These are phyloP conservation scores for Globisporangium sylvaticum DNA, from an alignment of 352 stramenopile genomes.

Conservation along the genomic window DNA sequence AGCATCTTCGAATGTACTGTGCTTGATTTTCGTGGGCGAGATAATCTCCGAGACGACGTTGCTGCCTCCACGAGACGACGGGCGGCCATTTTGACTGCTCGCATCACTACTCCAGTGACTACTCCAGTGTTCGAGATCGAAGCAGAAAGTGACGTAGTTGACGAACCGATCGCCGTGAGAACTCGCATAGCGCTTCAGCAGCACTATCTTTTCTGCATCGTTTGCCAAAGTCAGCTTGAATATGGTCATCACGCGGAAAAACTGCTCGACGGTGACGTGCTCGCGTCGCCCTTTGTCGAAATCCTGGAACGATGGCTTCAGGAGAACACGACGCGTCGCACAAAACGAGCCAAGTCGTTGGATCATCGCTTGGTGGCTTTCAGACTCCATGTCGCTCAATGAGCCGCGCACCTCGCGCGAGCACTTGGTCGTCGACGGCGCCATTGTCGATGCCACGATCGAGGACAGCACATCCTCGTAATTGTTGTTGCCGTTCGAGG, in stretches of 20 bases:
- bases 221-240: constrained; percentile 61
- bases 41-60: constrained; percentile 57
- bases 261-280: constrained; percentile 78
- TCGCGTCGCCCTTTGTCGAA: constrained; percentile 76
- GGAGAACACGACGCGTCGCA: constrained; percentile 50
- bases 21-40: constrained; percentile 38
- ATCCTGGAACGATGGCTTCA: constrained; percentile 82
- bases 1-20: constrained; percentile 33
- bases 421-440: constrained; percentile 34
- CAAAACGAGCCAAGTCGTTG: constrained; percentile 56
- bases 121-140: constrained; percentile 61
- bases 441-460: constrained; percentile 26
- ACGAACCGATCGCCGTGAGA: constrained; percentile 68
- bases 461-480: constrained; percentile 46
- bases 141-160: constrained; percentile 85
- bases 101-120: constrained; percentile 27
- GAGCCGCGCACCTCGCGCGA: constrained; percentile 58
- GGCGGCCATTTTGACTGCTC: constrained; percentile 32
- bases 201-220: constrained; percentile 41
- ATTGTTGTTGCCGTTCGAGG: constrained; percentile 35
- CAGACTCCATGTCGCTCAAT: constrained; percentile 42
- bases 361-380: constrained; percentile 51
- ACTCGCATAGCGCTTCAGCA: constrained; percentile 74
- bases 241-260: constrained; percentile 76
- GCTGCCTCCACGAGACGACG: constrained; percentile 32